Evolutionary conservation across 1,284 basidiomycete species (phyloP).

Genomic region (Ustilago nuda): DNA sequence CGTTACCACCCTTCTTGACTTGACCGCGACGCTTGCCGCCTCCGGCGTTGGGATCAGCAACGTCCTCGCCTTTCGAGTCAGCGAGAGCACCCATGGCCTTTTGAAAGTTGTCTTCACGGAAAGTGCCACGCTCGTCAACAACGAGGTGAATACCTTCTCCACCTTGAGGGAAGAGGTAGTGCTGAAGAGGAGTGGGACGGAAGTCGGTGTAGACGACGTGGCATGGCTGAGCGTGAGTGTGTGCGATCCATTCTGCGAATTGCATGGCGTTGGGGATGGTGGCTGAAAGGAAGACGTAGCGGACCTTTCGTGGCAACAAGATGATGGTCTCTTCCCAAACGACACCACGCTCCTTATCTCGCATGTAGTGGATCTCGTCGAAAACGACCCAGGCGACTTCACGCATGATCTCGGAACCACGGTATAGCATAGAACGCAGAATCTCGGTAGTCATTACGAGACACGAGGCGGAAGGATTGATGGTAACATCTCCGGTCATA

Average conservation of each 20-base stretch:
- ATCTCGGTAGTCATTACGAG: conserved; percentile 99
- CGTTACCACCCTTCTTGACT: conserved; percentile 90
- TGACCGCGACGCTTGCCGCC: conserved; percentile 76
- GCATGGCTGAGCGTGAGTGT: conserved; percentile 96
- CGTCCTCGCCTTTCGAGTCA: conserved; percentile 86
- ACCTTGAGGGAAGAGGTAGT: conserved; percentile 96
- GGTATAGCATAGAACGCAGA: conserved; percentile 97
- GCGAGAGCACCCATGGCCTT: conserved; percentile 95
- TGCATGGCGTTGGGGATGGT: conserved; percentile 99
- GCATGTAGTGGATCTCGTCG: conserved; percentile 99
- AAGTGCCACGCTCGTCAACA: conserved; percentile 96
- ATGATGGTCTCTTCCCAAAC: conserved; percentile 89
- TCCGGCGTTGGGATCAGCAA: conserved; percentile 80
- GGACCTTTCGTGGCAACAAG: conserved; percentile 92
- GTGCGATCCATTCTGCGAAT: conserved; percentile 98
- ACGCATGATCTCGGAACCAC: conserved; percentile 98
- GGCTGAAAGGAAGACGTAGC: conserved; percentile 98
- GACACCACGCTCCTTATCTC: conserved; percentile 82
- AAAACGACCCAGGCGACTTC: conserved; percentile 99
- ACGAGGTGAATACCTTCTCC: conserved; percentile 98
- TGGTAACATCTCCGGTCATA: conserved; percentile 99
- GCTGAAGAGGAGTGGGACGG: conserved; percentile 95
- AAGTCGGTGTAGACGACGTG: conserved; percentile 99
- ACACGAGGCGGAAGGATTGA: conserved; percentile 96
- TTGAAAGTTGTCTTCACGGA: conserved; percentile 95